These are phyloP conservation scores for Globisporangium cylindrosporum DNA, from an alignment of 352 stramenopile species.

Conservation along the genomic window DNA sequence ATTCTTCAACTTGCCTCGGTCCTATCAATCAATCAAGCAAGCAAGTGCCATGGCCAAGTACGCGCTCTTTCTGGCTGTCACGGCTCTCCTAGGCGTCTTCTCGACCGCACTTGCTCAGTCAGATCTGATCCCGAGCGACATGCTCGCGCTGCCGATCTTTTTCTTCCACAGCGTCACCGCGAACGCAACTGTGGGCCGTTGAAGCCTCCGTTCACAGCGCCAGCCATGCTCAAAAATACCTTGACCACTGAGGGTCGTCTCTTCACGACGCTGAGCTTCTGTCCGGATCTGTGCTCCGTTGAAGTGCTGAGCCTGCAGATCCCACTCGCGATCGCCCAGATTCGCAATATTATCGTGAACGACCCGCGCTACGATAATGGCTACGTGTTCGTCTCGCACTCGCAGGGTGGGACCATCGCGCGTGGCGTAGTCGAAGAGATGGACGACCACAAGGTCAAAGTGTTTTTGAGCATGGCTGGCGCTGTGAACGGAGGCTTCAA, in stretches of 20 bases:
- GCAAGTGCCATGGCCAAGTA: neutral
- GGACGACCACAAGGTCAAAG: constrained; percentile 53
- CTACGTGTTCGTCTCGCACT: constrained; percentile 52
- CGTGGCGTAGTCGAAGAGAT: constrained; percentile 47
- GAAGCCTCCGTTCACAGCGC: constrained; percentile 43
- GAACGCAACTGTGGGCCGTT: constrained; percentile 33
- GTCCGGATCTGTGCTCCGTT: constrained; percentile 31
- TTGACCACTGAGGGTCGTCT: constrained; percentile 26
- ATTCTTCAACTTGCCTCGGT: neutral
- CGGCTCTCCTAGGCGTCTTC: neutral
- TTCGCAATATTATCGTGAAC: constrained; percentile 23
- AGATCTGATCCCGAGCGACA: neutral
- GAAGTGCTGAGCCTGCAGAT: constrained; percentile 30
- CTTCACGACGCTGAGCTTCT: constrained; percentile 41
- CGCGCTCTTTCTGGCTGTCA: neutral
- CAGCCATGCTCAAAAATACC: constrained; percentile 43
- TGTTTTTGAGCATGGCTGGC: constrained; percentile 42
- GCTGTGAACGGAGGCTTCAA: constrained; percentile 48
- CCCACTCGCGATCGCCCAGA: constrained; percentile 32
- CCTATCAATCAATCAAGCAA: neutral
- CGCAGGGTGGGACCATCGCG: constrained; percentile 41
- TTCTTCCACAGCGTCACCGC: constrained; percentile 46
- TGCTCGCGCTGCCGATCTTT: constrained; percentile 24
- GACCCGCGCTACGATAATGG: constrained; percentile 26
- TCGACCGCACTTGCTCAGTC: neutral